Evolutionary conservation across 345 rosid genomes (phyloP).

Genomic region (Eucalyptus fibrosa): DNA sequence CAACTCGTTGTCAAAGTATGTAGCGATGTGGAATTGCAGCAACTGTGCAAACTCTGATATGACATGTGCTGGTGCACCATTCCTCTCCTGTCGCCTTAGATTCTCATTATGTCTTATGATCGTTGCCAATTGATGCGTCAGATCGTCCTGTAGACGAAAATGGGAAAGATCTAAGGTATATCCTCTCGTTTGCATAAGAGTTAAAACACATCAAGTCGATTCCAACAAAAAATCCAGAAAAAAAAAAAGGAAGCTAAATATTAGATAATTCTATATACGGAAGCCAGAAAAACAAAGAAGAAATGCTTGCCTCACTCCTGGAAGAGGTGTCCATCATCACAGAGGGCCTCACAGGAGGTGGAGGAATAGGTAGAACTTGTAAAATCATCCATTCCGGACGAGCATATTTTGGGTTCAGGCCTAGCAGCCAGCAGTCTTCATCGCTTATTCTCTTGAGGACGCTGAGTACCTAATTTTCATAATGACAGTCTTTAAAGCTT

Average conservation of each 20-base stretch:
- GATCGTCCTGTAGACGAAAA: slow-evolving; percentile 49
- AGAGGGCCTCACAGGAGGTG: slow-evolving; percentile 98
- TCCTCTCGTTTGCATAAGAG: neutral
- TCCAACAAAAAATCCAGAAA: neutral
- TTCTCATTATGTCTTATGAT: slow-evolving; percentile 86
- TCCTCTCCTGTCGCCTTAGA: slow-evolving; percentile 79
- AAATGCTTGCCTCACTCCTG: slow-evolving; percentile 63
- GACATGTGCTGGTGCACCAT: slow-evolving; percentile 92
- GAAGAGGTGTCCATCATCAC: slow-evolving; percentile 93
- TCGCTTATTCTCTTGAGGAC: slow-evolving; percentile 94
- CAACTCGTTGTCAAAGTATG: slow-evolving; percentile 93
- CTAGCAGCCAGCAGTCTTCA: slow-evolving; percentile 74
- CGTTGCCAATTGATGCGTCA: slow-evolving; percentile 93
- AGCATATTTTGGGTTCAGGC: slow-evolving; percentile 89
- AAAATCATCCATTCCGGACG: slow-evolving; percentile 99
- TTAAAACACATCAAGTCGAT: neutral
- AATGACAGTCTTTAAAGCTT: neutral
- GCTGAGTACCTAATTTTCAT: slow-evolving; percentile 46
- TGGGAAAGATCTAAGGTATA: neutral
- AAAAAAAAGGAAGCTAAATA: neutral
- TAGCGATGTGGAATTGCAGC: slow-evolving; percentile 89
- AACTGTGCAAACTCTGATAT: slow-evolving; percentile 91
- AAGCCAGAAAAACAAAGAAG: neutral
- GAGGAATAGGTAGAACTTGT: slow-evolving; percentile 95
- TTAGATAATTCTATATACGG: neutral